Evolutionary conservation across 2,329 filamentous ascomycete genomes (phyloP), one percentile per base, ranked within the genome.

Genomic region (Aspergillus ruber): DNA sequence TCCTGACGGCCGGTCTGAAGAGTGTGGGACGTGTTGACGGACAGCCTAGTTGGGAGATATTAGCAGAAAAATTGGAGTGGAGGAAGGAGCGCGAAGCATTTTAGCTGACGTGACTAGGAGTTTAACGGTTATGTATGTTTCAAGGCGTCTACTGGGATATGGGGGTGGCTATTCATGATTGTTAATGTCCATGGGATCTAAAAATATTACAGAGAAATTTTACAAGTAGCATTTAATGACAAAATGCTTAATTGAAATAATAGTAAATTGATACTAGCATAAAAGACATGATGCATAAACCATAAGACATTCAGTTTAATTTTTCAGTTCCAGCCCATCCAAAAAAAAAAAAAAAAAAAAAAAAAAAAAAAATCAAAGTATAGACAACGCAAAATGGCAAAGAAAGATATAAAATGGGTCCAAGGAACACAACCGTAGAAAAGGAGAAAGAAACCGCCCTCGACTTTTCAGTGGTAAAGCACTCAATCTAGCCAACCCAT

Each of bases 11-110:
- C 43, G 89, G 87, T 0, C 63, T 96, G 53, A 80, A 84, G 46
- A 85, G 85, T 8, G 81, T 93, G 8, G 84, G 88, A 43, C 79
- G 90, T 56, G 86, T 84, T 29, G 84, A 86, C 42, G 82, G 82
- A 23, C 82, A 88, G 68, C 76, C 59, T 61, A 79, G 84, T 62
- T 91, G 90, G 86, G 88, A 93, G 66, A 81, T 86, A 50, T 64
- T 95, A 50, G 88, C 86, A 0, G 88, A 95, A 65, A 86, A 85
- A 73, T 67, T 95, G 40, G 85, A 90, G 44, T 71, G 68, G 68
- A 63, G 65, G 44, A 60, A 59, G 43, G 53, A 44, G 32, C 45
- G 44, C 10, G 12, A 15, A 9, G 35, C 23, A 18, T 35, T 23
- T 20, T 44, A 47, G 45, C 2, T 12, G 36, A 8, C 3, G 10